phyloP scores from a whole-genome alignment of 148 eudicot species.

The Vaccinium vitisidaea region DNA sequence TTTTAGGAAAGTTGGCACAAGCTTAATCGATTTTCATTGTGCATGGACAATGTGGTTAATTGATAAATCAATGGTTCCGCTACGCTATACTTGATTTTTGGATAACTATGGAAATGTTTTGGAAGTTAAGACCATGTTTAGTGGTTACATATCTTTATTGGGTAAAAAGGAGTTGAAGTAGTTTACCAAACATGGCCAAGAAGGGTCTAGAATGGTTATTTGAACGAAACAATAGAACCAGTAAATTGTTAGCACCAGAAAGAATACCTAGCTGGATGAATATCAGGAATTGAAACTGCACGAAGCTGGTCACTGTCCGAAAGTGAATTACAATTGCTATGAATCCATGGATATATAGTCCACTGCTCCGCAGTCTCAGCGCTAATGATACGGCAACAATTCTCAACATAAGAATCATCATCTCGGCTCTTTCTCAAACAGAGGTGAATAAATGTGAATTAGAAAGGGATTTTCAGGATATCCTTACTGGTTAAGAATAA shows the following conservation, averaged over 20 bases:
- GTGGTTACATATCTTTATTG: not conserved
- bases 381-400: slow-evolving; percentile 33
- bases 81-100: not conserved
- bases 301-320: slow-evolving; percentile 97
- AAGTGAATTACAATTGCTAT: slow-evolving; percentile 89
- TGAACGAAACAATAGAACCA: slow-evolving; percentile 1
- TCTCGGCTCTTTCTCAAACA: not conserved
- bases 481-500: slow-evolving; percentile 89
- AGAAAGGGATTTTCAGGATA: slow-evolving; percentile 12
- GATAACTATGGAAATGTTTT: not conserved
- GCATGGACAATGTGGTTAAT: not conserved
- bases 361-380: slow-evolving; percentile 68
- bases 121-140: not conserved
- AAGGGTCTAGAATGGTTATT: not conserved
- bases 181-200: not conserved
- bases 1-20: not conserved
- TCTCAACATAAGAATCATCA: not conserved
- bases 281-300: slow-evolving; percentile 79
- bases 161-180: not conserved
- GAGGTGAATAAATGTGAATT: not conserved
- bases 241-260: slow-evolving; percentile 13
- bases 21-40: not conserved
- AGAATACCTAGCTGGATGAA: slow-evolving; percentile 87
- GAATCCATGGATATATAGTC: slow-evolving; percentile 97
- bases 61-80: not conserved